Percentiles rank a stretch among this genome's conserved stretches.
Evolutionary conservation across 768 basidiomycete genomes (phyloP).

Genomic region (Basidioascus undulatus): DNA sequence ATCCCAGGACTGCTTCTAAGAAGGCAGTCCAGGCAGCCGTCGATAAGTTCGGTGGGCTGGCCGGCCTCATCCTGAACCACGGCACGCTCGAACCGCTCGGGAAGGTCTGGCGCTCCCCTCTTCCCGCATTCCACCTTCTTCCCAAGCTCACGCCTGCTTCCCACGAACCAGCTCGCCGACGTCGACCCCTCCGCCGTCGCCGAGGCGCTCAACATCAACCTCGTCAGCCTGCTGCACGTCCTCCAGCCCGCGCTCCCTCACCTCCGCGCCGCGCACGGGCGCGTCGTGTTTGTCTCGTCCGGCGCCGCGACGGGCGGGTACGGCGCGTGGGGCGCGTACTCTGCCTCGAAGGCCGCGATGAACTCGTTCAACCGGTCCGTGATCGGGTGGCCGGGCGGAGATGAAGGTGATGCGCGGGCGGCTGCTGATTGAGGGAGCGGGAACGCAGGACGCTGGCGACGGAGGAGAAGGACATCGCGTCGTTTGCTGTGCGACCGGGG

Average conservation of each 20-base stretch:
- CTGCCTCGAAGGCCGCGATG: slow-evolving; percentile 63
- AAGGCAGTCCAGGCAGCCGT: slow-evolving; percentile 23
- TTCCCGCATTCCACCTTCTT: slow-evolving; percentile 23
- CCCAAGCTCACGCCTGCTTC: slow-evolving; percentile 29
- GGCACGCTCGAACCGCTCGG: slow-evolving; percentile 47
- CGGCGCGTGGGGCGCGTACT: slow-evolving; percentile 38
- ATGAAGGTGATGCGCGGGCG: not conserved
- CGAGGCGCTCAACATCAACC: slow-evolving; percentile 45
- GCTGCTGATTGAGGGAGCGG: not conserved
- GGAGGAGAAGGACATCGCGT: slow-evolving; percentile 53
- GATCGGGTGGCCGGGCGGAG: not conserved
- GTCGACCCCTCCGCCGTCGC: slow-evolving; percentile 23
- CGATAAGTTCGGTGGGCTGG: slow-evolving; percentile 34
- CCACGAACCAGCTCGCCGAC: no score
- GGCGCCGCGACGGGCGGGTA: slow-evolving; percentile 49
- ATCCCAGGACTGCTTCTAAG: slow-evolving; percentile 17
- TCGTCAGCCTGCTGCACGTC: slow-evolving; percentile 57
- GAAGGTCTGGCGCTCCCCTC: slow-evolving; percentile 26
- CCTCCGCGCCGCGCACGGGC: slow-evolving; percentile 32
- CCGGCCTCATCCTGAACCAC: slow-evolving; percentile 67
- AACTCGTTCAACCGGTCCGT: slow-evolving; percentile 53
- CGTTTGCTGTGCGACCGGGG: slow-evolving; percentile 63
- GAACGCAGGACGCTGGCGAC: slow-evolving; percentile 44
- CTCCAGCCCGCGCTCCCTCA: slow-evolving; percentile 42
- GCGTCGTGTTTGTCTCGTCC: slow-evolving; percentile 60